These are phyloP conservation scores for Carex arenaria DNA, from an alignment of 202 grass and related monocot species.

Conservation along the genomic window DNA sequence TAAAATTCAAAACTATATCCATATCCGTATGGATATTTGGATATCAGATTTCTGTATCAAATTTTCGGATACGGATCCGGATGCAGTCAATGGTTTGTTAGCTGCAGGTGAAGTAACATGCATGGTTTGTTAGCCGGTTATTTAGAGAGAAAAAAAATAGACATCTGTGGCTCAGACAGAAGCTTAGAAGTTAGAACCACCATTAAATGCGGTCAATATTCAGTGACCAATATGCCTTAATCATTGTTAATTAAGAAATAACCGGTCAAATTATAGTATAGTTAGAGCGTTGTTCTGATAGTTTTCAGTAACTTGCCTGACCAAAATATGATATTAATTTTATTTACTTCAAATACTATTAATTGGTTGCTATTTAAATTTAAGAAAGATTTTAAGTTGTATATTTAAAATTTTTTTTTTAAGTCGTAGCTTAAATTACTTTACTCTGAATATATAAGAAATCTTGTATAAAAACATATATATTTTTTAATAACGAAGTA, in stretches of 20 bases:
- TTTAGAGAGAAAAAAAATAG: neutral
- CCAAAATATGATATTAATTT: neutral
- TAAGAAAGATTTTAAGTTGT: too few species aligned
- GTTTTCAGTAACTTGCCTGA: neutral
- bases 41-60: too few species aligned
- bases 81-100: too few species aligned
- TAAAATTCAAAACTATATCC: too few species aligned
- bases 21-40: too few species aligned
- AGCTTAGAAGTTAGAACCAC: neutral
- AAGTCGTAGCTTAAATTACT: too few species aligned
- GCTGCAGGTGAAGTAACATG: neutral
- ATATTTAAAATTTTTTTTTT: too few species aligned
- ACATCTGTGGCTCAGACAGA: neutral
- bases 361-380: too few species aligned
- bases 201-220: neutral
- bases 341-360: neutral
- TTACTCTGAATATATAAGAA: too few species aligned
- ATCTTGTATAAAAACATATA: too few species aligned
- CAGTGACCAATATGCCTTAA: conserved; percentile 3
- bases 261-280: neutral
- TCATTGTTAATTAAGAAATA: neutral
- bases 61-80: too few species aligned
- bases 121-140: neutral
- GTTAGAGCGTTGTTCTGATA: neutral
- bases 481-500: too few species aligned